Evolutionary conservation across 768 basidiomycete species (phyloP), one percentile per base, ranked within the genome.

Genomic region (Daedalea quercina): DNA sequence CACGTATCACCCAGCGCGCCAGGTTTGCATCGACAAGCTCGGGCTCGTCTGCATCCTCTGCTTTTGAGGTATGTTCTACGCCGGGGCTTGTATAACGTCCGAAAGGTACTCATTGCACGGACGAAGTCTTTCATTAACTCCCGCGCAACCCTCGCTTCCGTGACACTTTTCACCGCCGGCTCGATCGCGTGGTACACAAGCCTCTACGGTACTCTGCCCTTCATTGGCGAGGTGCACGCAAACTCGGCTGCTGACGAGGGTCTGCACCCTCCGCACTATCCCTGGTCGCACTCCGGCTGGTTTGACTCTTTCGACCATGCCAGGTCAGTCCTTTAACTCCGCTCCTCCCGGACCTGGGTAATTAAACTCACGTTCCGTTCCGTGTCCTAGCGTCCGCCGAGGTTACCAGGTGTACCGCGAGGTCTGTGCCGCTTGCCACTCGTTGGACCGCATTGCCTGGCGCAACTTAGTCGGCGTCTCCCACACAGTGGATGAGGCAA

Each of bases 361-460:
- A 42, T 24, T 50, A 15, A 54, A 15, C 47, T 31, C 54, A 46
- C 42, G 28, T 53, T 13, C 50, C 23, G 31, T 45, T 28, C 53
- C 57, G 20, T 48, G 44, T 33, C 37, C 37, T 54, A 95, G 94
- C 70, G 94, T 97, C 65, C 93, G 94, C 63, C 81, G 95, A 66
- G 94, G 93, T 37, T 94, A 90, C 76, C 84, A 89, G 70, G 96
- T 99, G 52, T 99, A 99, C 79, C 91, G 94, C 58, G 95, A 99
- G 73, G 96, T 99, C 52, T 99, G 96, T 68, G 91, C 96, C 15
- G 93, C 96, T 11, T 99, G 96, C 72, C 96, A 99, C 71, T 99
- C 96, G 31, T 84, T 99, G 52, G 92, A 99, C 76, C 93, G 96
- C 63, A 94, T 99, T 66, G 96, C 96, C 54, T 99, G 96, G 96